These are phyloP conservation scores for Phaeotremella skinneri DNA, from an alignment of 768 basidiomycete genomes.

Conservation along the genomic window DNA sequence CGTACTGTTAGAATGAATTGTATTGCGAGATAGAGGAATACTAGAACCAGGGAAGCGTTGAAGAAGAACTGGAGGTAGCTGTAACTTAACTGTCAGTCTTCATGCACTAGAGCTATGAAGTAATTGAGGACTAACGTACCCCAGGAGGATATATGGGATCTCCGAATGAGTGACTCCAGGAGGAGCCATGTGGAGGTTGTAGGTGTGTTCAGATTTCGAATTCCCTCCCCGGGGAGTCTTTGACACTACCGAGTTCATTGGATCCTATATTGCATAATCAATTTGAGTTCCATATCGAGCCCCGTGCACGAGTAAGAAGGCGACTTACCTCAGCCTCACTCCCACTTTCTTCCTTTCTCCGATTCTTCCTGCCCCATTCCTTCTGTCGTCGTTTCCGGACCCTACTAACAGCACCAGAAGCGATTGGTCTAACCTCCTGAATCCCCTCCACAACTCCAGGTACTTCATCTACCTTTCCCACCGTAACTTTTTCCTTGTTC, in stretches of 20 bases:
- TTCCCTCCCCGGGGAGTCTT: not conserved
- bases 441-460: conserved; percentile 1
- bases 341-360: conserved; percentile 6
- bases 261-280: not conserved
- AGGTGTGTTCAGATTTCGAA: conserved; percentile 33
- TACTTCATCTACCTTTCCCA: conserved; percentile 11
- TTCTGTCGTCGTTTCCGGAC: conserved; percentile 34
- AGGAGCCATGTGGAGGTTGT: conserved; percentile 43
- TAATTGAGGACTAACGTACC: conserved; percentile 58
- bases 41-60: conserved; percentile 75
- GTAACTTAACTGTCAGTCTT: conserved; percentile 14
- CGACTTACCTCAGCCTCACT: conserved; percentile 13
- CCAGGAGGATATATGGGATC: conserved; percentile 74
- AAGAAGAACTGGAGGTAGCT: conserved; percentile 95
- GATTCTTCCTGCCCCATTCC: conserved; percentile 12
- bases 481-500: conserved; percentile 11
- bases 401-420: conserved; percentile 20
- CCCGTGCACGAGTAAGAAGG: not conserved
- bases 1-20: conserved; percentile 88
- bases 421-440: conserved; percentile 6
- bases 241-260: not conserved
- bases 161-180: conserved; percentile 45
- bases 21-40: conserved; percentile 79
- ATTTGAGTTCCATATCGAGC: not conserved
- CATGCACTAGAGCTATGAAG: not conserved